These are phyloP conservation scores for Acidomyces sp. DNA, from an alignment of 495 filamentous ascomycete genomes.

Conservation along the genomic window DNA sequence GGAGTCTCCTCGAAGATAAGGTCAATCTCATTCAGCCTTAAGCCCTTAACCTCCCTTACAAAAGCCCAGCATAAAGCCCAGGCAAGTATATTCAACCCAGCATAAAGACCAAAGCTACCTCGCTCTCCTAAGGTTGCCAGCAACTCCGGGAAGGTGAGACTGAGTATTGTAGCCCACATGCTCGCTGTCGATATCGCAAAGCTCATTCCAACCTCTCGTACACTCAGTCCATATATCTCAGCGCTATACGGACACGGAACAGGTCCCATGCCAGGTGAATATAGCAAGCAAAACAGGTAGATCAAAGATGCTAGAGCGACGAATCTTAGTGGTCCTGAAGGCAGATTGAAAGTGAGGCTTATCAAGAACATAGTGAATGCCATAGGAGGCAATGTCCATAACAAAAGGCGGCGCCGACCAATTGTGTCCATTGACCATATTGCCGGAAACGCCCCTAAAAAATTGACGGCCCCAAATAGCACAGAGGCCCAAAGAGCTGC, in stretches of 20 bases:
- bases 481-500: constrained; percentile 16
- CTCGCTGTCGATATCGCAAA: constrained; percentile 35
- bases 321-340: constrained; percentile 3
- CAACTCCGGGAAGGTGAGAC: constrained; percentile 44
- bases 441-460: constrained; percentile 17
- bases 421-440: constrained; percentile 18
- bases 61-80: constrained; percentile 43
- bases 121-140: constrained; percentile 37
- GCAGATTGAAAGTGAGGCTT: constrained; percentile 10
- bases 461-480: constrained; percentile 18
- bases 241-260: constrained; percentile 48
- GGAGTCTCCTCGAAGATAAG: too few relatives aligned
- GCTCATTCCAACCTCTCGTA: constrained; percentile 26
- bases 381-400: constrained; percentile 15
- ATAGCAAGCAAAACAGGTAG: constrained; percentile 27
- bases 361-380: constrained; percentile 11
- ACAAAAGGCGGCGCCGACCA: constrained; percentile 16
- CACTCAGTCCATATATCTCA: constrained; percentile 41
- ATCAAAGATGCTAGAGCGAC: constrained; percentile 12
- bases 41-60: constrained; percentile 45
- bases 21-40: constrained; percentile 17
- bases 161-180: constrained; percentile 33
- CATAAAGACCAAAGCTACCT: constrained; percentile 52
- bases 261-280: constrained; percentile 44
- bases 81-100: constrained; percentile 44